Evolutionary conservation across 164 flowering plant genomes (phyloP).

Genomic region (Akebia trifoliata): DNA sequence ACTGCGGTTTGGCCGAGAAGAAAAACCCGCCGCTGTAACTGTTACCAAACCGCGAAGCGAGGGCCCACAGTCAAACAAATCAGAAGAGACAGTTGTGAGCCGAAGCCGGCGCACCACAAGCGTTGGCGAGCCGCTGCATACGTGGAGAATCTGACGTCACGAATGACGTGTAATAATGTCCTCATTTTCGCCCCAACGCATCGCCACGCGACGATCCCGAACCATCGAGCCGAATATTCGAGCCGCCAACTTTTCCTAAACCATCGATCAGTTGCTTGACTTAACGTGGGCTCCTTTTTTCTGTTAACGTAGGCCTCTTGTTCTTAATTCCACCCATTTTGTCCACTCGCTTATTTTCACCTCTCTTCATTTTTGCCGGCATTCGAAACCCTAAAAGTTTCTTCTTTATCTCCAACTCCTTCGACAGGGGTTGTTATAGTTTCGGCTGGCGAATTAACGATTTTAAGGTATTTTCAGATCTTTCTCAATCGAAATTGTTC

Average conservation of each 20-base stretch:
- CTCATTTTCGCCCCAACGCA: conserved; percentile 12
- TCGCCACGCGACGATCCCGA: conserved; percentile 25
- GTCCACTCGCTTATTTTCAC: neutral
- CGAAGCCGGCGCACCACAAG: conserved; percentile 21
- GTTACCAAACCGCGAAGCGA: neutral
- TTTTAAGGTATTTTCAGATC: conserved; percentile 1
- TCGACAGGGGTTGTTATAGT: neutral
- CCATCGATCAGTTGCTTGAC: neutral
- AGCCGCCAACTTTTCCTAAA: neutral
- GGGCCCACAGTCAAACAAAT: neutral
- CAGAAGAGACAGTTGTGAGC: too few species aligned
- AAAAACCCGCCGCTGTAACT: too few species aligned
- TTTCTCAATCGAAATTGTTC: neutral
- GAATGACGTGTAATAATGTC: conserved; percentile 21
- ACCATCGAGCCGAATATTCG: too few species aligned
- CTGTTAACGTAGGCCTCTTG: neutral
- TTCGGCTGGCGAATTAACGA: neutral
- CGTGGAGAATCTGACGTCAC: conserved; percentile 7
- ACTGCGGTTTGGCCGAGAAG: neutral
- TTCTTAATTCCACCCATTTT: conserved; percentile 11
- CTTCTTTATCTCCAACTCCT: neutral
- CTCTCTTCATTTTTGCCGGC: neutral
- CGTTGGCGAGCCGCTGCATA: conserved; percentile 40
- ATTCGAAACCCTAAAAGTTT: conserved; percentile 7
- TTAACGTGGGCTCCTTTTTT: conserved; percentile 6